Percentiles rank a stretch among this genome's conserved stretches.
Conservation (phyloP, 306 rosid genomes). For the Acacia melanoxylon region DNA sequence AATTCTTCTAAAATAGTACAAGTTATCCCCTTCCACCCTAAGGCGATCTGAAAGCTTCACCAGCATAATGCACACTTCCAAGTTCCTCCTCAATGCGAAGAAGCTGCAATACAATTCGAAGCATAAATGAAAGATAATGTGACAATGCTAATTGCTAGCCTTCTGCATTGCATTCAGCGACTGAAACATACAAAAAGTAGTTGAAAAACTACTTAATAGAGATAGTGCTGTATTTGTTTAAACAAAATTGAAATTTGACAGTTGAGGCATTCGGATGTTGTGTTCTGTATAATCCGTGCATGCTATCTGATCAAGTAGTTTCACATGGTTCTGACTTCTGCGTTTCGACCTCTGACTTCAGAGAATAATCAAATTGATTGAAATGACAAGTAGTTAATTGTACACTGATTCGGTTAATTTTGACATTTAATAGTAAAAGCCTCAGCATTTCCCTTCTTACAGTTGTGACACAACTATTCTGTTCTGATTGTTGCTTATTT, state of each 20-base stretch:
- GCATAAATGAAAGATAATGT: constrained; percentile 1
- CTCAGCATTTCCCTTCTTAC: background rate
- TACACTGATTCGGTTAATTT: background rate
- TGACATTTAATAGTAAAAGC: background rate
- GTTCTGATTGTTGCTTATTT: background rate
- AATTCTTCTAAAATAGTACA: background rate
- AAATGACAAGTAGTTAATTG: background rate
- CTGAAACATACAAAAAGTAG: background rate
- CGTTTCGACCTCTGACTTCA: background rate
- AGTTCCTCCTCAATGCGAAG: constrained; percentile 98
- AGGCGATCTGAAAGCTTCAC: constrained; percentile 89
- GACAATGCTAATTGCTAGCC: background rate
- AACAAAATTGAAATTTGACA: too few relatives aligned
- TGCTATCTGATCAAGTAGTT: background rate
- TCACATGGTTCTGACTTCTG: background rate
- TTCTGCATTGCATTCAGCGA: constrained; percentile 3
- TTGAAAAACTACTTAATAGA: background rate
- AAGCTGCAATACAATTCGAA: constrained; percentile 62
- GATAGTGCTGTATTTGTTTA: too few relatives aligned
- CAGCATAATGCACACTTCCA: constrained; percentile 88
- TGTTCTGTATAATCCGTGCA: background rate
- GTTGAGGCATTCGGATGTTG: too few relatives aligned
- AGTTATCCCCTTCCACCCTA: constrained; percentile 31
- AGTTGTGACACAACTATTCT: background rate
- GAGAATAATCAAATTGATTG: background rate